Percentiles rank a stretch among this genome's conserved stretches.
Evolutionary conservation across 371 early-diverging fungal species (phyloP).

Genomic region (Batkoa obscura): DNA sequence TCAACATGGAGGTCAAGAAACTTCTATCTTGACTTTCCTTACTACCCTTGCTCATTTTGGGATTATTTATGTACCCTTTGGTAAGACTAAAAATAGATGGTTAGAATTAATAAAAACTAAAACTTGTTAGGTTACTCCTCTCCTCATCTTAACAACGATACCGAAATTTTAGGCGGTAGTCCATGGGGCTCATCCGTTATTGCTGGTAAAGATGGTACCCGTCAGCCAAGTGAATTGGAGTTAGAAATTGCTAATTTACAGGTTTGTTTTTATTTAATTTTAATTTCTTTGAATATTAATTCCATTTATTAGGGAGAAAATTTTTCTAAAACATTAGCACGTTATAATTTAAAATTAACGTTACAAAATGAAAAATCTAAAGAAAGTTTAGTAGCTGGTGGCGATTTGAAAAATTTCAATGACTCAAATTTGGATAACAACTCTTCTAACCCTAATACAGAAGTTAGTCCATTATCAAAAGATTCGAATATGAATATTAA

Average conservation of each 20-base stretch:
- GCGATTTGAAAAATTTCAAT: too few relatives aligned
- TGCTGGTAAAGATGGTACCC: constrained; percentile 42
- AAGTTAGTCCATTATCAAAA: too few relatives aligned
- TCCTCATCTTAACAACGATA: constrained; percentile 24
- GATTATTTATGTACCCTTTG: constrained; percentile 58
- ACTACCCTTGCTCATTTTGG: constrained; percentile 62
- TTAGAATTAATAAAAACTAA: neutral
- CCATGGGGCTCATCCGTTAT: constrained; percentile 61
- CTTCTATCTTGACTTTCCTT: constrained; percentile 42
- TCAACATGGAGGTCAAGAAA: constrained; percentile 64
- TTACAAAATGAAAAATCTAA: too few relatives aligned
- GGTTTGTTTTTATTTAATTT: constrained; percentile 12
- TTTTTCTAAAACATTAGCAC: too few relatives aligned
- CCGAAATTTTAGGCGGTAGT: constrained; percentile 40
- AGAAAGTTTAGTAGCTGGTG: too few relatives aligned
- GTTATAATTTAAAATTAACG: too few relatives aligned
- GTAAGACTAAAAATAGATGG: constrained; percentile 7
- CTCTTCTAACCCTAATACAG: too few relatives aligned
- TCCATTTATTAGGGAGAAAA: too few relatives aligned
- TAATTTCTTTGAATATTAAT: too few relatives aligned
- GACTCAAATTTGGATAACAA: too few relatives aligned
- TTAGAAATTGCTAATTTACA: constrained; percentile 36
- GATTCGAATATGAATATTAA: too few relatives aligned
- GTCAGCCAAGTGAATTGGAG: constrained; percentile 42
- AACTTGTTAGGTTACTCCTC: constrained; percentile 14